A percentile compares a stretch with the other conserved stretches of the same genome.
phyloP scores from a whole-genome alignment of 176 grass and related monocot genomes.

The Poa annua region DNA sequence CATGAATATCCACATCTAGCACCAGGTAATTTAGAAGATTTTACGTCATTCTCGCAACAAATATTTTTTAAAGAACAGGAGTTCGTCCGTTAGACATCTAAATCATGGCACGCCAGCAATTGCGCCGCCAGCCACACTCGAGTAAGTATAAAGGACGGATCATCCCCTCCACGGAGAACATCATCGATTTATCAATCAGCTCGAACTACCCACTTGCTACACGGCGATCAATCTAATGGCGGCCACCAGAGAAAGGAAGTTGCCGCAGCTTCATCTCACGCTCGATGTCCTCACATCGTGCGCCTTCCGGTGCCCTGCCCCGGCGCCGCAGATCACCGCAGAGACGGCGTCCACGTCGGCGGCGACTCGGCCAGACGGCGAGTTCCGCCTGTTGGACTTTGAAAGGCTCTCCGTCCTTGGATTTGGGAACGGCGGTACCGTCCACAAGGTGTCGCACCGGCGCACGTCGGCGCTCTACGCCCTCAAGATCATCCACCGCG shows the following conservation, averaged over 20 bases:
- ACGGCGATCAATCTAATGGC: conserved; percentile 22
- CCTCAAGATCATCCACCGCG: conserved; percentile 45
- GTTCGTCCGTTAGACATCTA: neutral
- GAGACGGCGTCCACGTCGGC: neutral
- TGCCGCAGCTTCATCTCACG: conserved; percentile 16
- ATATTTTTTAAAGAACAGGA: neutral
- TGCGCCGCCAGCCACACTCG: neutral
- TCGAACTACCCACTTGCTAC: neutral
- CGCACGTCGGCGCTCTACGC: conserved; percentile 50
- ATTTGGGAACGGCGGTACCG: conserved; percentile 48
- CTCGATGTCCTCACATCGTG: neutral
- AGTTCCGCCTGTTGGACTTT: conserved; percentile 36
- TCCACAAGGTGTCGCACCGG: conserved; percentile 63
- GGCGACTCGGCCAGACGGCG: neutral
- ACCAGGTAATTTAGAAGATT: neutral
- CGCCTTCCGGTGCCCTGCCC: neutral
- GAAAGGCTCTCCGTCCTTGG: conserved; percentile 48
- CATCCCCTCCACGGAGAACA: neutral
- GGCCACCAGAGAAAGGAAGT: neutral
- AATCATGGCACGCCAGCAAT: neutral
- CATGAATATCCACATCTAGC: neutral
- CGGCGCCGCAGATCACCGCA: neutral
- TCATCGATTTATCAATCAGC: neutral
- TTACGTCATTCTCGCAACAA: neutral
- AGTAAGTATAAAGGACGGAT: neutral